phyloP scores from a whole-genome alignment of 169 alveolate species.

The Eimeria sp. region DNA sequence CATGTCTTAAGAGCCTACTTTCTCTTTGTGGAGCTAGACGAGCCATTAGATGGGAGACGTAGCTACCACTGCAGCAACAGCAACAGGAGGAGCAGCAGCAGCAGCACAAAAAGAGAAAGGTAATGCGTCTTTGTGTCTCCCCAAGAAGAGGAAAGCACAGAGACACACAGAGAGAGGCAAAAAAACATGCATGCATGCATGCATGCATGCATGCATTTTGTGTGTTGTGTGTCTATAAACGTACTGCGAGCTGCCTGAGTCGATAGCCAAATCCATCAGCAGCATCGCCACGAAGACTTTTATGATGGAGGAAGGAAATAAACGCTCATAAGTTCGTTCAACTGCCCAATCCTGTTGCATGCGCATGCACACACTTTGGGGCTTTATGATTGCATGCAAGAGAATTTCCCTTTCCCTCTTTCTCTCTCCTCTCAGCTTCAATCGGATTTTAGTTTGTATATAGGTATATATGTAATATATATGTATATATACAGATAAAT shows the following conservation, averaged over 20 bases:
- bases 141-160: too few relatives aligned
- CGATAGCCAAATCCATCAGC: slow-evolving; percentile 71
- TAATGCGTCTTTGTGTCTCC: too few relatives aligned
- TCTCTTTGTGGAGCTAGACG: slow-evolving; percentile 44
- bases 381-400: too few relatives aligned
- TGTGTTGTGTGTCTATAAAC: neutral
- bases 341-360: slow-evolving; percentile 54
- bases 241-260: slow-evolving; percentile 79
- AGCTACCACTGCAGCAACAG: slow-evolving; percentile 62
- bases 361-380: too few relatives aligned
- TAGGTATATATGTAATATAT: neutral
- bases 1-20: slow-evolving; percentile 45
- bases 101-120: too few relatives aligned
- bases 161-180: neutral
- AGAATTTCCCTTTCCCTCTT: too few relatives aligned
- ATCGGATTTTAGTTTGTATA: too few relatives aligned
- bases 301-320: slow-evolving; percentile 18
- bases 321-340: slow-evolving; percentile 42
- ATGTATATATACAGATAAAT: neutral
- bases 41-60: slow-evolving; percentile 78
- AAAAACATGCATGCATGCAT: neutral
- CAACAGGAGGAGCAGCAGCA: neutral
- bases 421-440: too few relatives aligned
- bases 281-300: slow-evolving; percentile 72
- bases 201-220: neutral